Percentiles rank a stretch among this genome's conserved stretches.
Evolutionary conservation across 2,329 filamentous ascomycete species (phyloP).

Genomic region (Phoma sp.): DNA sequence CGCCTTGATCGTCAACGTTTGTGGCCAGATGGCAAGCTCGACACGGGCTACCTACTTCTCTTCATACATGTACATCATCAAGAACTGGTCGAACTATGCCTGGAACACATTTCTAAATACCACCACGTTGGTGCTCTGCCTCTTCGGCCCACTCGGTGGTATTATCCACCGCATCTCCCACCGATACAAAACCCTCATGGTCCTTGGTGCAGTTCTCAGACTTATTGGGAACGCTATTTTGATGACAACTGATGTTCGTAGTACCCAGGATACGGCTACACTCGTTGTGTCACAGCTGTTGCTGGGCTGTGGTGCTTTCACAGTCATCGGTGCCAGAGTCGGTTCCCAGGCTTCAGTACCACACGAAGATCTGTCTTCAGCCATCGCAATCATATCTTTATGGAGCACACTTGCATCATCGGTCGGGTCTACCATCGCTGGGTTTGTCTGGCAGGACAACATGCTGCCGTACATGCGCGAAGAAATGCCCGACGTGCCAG

Average conservation of each 20-base stretch:
- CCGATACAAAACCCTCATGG: background rate
- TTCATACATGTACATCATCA: conserved; percentile 1
- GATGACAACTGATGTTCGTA: background rate
- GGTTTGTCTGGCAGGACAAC: background rate
- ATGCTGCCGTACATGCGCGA: background rate
- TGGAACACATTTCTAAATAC: background rate
- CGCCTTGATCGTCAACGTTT: background rate
- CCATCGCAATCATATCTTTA: background rate
- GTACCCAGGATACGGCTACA: background rate
- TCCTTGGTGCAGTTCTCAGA: background rate
- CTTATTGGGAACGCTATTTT: background rate
- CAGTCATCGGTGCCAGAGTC: background rate
- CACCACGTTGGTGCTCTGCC: background rate
- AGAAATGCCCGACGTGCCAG: background rate
- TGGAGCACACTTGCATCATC: background rate
- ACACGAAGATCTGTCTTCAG: conserved; percentile 1
- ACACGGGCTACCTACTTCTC: conserved; percentile 3
- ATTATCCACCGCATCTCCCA: background rate
- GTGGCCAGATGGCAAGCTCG: background rate
- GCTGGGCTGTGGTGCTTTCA: background rate
- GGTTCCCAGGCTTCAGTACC: background rate
- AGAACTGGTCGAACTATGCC: background rate
- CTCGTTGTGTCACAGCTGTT: background rate
- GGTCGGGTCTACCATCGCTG: background rate
- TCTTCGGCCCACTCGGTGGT: background rate